Conservation (phyloP, 2,329 filamentous ascomycete genomes). For the Fonsecaea monophora region DNA sequence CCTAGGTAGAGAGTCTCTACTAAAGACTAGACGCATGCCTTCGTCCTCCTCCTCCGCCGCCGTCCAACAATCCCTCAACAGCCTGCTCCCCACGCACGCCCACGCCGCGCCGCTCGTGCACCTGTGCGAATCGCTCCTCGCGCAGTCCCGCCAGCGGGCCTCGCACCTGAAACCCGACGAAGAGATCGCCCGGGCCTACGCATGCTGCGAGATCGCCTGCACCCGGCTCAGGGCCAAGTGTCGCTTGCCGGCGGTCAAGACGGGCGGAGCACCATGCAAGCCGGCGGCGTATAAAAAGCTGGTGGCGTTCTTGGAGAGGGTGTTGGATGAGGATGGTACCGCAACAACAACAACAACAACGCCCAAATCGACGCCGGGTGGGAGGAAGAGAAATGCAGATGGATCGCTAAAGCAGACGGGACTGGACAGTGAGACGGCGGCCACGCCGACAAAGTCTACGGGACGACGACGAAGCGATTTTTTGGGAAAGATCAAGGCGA, state of each 20-base stretch:
- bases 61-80: constrained; percentile 75
- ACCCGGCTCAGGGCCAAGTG: constrained; percentile 78
- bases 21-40: background rate
- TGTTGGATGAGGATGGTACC: constrained; percentile 61
- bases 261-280: constrained; percentile 73
- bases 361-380: constrained; percentile 43
- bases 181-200: constrained; percentile 83
- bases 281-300: constrained; percentile 84
- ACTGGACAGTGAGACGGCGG: constrained; percentile 37
- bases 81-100: constrained; percentile 71
- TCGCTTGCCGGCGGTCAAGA: constrained; percentile 75
- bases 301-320: constrained; percentile 78
- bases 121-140: constrained; percentile 74
- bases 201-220: constrained; percentile 88
- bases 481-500: constrained; percentile 31
- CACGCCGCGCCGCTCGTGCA: constrained; percentile 65
- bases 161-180: constrained; percentile 82
- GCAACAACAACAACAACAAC: constrained; percentile 38
- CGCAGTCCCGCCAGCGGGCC: constrained; percentile 79
- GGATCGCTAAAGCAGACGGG: constrained; percentile 29
- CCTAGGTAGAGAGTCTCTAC: too few species aligned
- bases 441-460: constrained; percentile 19
- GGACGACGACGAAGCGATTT: constrained; percentile 18
- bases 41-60: constrained; percentile 54
- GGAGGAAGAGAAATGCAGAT: constrained; percentile 37